These are phyloP conservation scores for Melampsora occidentalis DNA, from an alignment of 1,284 basidiomycete genomes.

Conservation along the genomic window DNA sequence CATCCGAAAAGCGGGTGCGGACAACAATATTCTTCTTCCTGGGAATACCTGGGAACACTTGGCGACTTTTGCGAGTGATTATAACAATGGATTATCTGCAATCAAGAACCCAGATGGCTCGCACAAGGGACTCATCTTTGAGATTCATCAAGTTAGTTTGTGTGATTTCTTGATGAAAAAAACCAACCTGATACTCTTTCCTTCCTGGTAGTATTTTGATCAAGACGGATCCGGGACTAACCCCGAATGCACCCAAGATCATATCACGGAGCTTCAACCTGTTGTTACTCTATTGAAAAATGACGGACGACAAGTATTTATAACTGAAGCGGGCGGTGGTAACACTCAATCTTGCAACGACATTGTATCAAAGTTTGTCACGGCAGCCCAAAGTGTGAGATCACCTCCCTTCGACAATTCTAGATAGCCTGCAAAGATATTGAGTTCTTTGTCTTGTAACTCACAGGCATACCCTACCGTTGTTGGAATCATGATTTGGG, in stretches of 20 bases:
- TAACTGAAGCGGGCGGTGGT: conserved; percentile 29
- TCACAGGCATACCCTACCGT: conserved; percentile 11
- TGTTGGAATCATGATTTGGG: conserved; percentile 16
- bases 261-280: neutral
- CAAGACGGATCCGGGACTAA: conserved; percentile 14
- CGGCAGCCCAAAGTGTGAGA: conserved; percentile 6
- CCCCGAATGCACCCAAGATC: neutral
- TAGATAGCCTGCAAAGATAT: too few species aligned
- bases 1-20: neutral
- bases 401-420: too few species aligned
- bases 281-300: conserved; percentile 6
- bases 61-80: conserved; percentile 15
- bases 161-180: neutral
- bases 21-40: conserved; percentile 15
- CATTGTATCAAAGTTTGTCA: conserved; percentile 19
- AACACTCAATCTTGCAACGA: conserved; percentile 12
- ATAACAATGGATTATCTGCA: conserved; percentile 5
- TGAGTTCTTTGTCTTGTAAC: too few species aligned
- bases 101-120: conserved; percentile 35
- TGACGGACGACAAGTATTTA: conserved; percentile 16
- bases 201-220: conserved; percentile 22
- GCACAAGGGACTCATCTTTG: conserved; percentile 13
- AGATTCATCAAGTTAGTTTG: conserved; percentile 29
- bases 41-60: neutral
- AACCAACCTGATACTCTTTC: too few species aligned